These are phyloP conservation scores for Neofusicoccum cordaticola DNA, from an alignment of 2,329 filamentous ascomycete genomes.

Conservation along the genomic window DNA sequence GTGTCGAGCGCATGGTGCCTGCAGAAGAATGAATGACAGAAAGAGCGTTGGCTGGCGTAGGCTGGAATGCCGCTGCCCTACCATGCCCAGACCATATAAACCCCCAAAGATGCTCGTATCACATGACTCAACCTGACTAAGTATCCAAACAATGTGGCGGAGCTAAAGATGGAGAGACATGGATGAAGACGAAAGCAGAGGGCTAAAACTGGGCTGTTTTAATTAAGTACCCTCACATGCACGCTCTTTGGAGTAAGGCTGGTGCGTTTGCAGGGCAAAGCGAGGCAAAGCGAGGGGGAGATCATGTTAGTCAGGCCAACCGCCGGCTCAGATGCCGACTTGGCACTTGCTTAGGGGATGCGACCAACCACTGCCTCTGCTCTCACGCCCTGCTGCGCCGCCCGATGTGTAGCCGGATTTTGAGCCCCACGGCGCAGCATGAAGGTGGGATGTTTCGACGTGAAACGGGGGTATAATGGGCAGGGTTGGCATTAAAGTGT, in stretches of 20 bases:
- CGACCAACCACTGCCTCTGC: neutral
- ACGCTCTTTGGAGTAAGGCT: neutral
- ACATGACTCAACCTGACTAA: neutral
- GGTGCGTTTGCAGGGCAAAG: neutral
- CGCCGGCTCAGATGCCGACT: neutral
- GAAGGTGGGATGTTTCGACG: neutral
- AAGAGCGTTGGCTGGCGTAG: neutral
- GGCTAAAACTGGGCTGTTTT: neutral
- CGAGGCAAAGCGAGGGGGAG: neutral
- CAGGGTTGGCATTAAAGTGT: neutral
- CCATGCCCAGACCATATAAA: neutral
- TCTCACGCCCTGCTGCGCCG: neutral
- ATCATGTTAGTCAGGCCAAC: constrained; percentile 1
- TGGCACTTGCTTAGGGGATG: neutral
- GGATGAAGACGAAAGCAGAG: neutral
- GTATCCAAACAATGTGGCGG: neutral
- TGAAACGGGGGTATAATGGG: neutral
- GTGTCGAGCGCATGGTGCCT: neutral
- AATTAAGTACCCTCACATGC: neutral
- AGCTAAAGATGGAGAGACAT: neutral
- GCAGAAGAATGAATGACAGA: neutral
- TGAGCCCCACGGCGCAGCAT: neutral
- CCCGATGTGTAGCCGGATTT: too few relatives aligned
- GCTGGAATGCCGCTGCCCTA: neutral
- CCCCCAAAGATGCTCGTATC: neutral